A percentile compares a stretch with the other conserved stretches of the same genome.
These are phyloP conservation scores for Rhodotorula sp. DNA, from an alignment of 1,284 basidiomycete genomes.

Conservation along the genomic window DNA sequence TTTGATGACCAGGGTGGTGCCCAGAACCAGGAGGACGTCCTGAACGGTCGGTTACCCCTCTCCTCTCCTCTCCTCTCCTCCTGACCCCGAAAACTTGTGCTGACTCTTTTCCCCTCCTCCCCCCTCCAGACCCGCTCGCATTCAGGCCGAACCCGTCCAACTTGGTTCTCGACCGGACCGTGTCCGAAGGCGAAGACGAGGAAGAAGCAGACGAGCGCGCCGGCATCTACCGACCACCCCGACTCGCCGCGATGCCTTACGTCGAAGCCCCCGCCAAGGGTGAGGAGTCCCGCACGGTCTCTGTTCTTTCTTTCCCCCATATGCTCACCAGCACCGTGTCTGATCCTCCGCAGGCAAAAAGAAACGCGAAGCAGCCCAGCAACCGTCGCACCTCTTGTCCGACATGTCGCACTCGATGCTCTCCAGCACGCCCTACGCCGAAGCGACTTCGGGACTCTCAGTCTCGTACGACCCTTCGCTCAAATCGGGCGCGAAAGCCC, in stretches of 20 bases:
- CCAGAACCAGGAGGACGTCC: conserved; percentile 55
- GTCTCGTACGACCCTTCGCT: conserved; percentile 45
- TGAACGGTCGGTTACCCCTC: conserved; percentile 61
- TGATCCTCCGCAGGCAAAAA: conserved; percentile 51
- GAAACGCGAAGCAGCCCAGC: conserved; percentile 36
- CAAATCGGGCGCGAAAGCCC: conserved; percentile 66
- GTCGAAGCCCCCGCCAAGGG: conserved; percentile 60
- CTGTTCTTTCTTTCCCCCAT: not conserved
- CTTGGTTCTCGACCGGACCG: conserved; percentile 38
- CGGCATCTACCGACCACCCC: conserved; percentile 85
- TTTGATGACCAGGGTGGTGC: conserved; percentile 56
- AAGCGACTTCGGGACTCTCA: conserved; percentile 73
- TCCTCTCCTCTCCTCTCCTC: not conserved
- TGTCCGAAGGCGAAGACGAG: conserved; percentile 48
- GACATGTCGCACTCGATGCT: conserved; percentile 57
- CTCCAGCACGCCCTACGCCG: conserved; percentile 60
- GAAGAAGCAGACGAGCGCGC: conserved; percentile 49
- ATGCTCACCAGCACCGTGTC: not conserved
- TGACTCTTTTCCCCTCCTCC: not conserved
- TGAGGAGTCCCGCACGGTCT: conserved; percentile 9
- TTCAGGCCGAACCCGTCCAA: conserved; percentile 79
- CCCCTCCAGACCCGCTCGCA: conserved; percentile 70
- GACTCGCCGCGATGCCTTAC: conserved; percentile 89
- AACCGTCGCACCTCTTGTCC: conserved; percentile 40
- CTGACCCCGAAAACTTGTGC: too few relatives aligned